Evolutionary conservation across 441 rosid genomes (phyloP), one percentile per base, ranked within the genome.

Genomic region (Croton setiger): DNA sequence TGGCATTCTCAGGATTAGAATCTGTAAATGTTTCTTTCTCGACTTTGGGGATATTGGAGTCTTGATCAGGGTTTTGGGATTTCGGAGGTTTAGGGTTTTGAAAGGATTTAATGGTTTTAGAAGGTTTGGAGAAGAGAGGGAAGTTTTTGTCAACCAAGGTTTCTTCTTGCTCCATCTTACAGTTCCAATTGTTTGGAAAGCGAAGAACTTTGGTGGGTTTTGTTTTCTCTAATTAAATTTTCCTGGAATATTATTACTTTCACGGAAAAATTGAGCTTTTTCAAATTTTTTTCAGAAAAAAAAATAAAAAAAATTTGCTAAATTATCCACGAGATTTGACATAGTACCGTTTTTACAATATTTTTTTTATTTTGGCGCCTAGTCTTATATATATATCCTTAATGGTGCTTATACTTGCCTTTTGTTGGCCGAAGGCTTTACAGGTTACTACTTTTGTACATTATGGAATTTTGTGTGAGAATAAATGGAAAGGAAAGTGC

Each of bases 91-190:
- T 5, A 0, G 27, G 60, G 54, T 47, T 73, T 49, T 20, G 68
- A 7, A 7, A 53, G 17, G 82, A 72, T 52, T 81, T 72, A 27
- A 65, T 70, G 60, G 62, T 15, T 77, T 56, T 81, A 33, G 71
- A 67, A 20, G 85, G 61, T 75, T 87, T 88, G 56, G 84, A 83
- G 76, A 92, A 87, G 77, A 92, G 89, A 14, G 87, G 91, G 77
- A 94, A 88, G 33, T 64, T 80, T 43, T 63, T 71, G 45, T 82
- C 89, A 0, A 79, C 69, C 49, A 53, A 57, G 35, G 55, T 36
- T 64, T 74, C 80, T 72, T 73, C 80, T 52, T 69, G 69, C 64
- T 82, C 83, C 89, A 83, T 83, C 14, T 2, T 4, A 39, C 36
- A 37, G 43, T n/a, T 33, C 44, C 18, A 15, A 18, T 27, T 0